Evolutionary conservation across 257 asterid genomes (phyloP).

Genomic region (Avicennia marina): DNA sequence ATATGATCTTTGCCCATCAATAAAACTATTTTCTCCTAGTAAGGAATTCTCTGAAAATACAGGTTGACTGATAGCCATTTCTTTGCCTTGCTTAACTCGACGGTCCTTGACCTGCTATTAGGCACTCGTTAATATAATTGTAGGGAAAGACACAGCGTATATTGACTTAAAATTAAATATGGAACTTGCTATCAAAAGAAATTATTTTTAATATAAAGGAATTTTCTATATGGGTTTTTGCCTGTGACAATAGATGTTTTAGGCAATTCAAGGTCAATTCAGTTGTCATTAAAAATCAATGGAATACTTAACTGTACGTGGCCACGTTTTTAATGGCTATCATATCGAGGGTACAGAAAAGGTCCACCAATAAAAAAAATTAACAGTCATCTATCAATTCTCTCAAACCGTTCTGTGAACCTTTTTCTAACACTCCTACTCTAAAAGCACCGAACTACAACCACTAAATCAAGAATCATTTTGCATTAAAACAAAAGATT

Average conservation of each 20-base stretch:
- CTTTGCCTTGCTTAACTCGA: conserved; percentile 44
- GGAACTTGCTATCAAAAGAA: too few relatives aligned
- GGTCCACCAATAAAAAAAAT: too few relatives aligned
- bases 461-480: background rate
- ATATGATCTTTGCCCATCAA: conserved; percentile 34
- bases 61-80: conserved; percentile 39
- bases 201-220: conserved; percentile 6
- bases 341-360: too few relatives aligned
- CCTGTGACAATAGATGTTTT: background rate
- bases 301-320: too few relatives aligned
- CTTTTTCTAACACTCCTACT: too few relatives aligned
- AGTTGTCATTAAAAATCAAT: too few relatives aligned
- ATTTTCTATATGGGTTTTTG: conserved; percentile 1
- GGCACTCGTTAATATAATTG: conserved; percentile 24
- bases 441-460: background rate
- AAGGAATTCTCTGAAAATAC: conserved; percentile 69
- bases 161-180: conserved; percentile 1
- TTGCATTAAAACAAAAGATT: background rate
- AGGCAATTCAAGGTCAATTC: too few relatives aligned
- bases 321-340: too few relatives aligned
- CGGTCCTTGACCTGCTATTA: conserved; percentile 71
- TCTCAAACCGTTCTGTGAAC: background rate
- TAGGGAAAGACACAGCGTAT: conserved; percentile 8
- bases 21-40: conserved; percentile 57
- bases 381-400: background rate